These are phyloP conservation scores for Hypoxylon sp. DNA, from an alignment of 2,329 filamentous ascomycete species.

Conservation along the genomic window DNA sequence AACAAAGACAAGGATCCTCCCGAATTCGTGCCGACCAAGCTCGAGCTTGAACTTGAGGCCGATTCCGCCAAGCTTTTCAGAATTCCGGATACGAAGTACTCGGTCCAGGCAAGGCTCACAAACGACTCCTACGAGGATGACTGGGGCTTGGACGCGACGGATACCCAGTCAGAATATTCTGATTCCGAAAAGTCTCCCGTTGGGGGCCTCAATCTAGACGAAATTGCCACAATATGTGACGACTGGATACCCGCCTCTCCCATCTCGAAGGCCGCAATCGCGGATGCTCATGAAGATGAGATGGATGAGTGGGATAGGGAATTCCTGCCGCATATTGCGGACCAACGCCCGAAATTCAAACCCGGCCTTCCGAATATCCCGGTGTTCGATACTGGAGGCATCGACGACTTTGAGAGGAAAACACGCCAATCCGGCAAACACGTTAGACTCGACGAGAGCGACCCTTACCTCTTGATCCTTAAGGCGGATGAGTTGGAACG, in stretches of 20 bases:
- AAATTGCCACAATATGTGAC: slow-evolving; percentile 86
- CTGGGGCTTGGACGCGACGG: slow-evolving; percentile 60
- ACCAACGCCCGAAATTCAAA: slow-evolving; percentile 71
- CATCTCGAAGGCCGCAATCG: slow-evolving; percentile 46
- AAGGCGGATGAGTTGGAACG: slow-evolving; percentile 73
- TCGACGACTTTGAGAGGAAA: slow-evolving; percentile 83
- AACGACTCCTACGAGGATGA: slow-evolving; percentile 63
- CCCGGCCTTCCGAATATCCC: slow-evolving; percentile 71
- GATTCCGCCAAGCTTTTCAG: slow-evolving; percentile 91
- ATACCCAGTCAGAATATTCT: slow-evolving; percentile 57
- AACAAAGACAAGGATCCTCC: slow-evolving; percentile 80
- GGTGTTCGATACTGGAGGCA: slow-evolving; percentile 74
- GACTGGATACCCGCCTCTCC: slow-evolving; percentile 73
- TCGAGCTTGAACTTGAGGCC: slow-evolving; percentile 85
- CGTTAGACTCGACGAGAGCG: slow-evolving; percentile 87
- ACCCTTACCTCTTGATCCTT: slow-evolving; percentile 87
- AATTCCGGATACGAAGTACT: slow-evolving; percentile 70
- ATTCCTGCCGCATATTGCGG: slow-evolving; percentile 72
- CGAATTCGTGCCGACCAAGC: slow-evolving; percentile 81
- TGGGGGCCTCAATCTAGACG: slow-evolving; percentile 80
- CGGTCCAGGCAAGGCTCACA: slow-evolving; percentile 56
- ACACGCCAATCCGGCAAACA: slow-evolving; percentile 81
- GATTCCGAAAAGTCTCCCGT: slow-evolving; percentile 74
- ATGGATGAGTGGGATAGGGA: slow-evolving; percentile 75
- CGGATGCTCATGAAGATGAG: slow-evolving; percentile 65